Evolutionary conservation across 306 rosid genomes (phyloP).

Genomic region (Cucumis melo): DNA sequence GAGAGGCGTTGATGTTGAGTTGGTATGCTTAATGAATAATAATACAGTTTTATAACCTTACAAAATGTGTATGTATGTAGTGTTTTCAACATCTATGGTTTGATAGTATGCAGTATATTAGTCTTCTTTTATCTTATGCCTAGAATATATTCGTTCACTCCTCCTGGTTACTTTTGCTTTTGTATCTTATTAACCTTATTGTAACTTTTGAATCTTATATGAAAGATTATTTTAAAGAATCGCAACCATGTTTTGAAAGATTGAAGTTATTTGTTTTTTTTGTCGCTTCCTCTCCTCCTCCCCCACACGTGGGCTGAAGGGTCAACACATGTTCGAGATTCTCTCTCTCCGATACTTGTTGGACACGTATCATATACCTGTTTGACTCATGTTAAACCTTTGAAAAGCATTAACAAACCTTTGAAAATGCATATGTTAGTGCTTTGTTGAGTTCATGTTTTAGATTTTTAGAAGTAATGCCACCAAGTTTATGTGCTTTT

Average conservation of each 20-base stretch:
- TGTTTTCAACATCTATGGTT: neutral
- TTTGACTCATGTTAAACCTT: neutral
- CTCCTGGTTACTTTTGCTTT: neutral
- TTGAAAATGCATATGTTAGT: neutral
- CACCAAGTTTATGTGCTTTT: neutral
- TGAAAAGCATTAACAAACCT: neutral
- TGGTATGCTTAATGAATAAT: neutral
- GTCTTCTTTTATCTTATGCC: neutral
- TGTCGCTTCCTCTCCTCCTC: neutral
- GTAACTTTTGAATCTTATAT: neutral
- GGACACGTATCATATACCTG: neutral
- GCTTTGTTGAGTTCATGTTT: neutral
- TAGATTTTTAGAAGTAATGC: neutral
- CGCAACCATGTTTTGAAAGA: neutral
- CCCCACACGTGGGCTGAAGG: too few relatives aligned
- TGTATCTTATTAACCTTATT: neutral
- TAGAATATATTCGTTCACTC: neutral
- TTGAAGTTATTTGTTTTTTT: neutral
- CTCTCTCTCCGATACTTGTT: neutral
- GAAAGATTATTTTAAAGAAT: neutral
- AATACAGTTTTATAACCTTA: neutral
- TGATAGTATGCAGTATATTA: neutral
- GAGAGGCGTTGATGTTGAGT: neutral
- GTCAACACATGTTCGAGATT: neutral
- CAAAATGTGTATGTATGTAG: neutral